These are phyloP conservation scores for Exophiala phaeomuriformis DNA, from an alignment of 2,329 filamentous ascomycete species.

Conservation along the genomic window DNA sequence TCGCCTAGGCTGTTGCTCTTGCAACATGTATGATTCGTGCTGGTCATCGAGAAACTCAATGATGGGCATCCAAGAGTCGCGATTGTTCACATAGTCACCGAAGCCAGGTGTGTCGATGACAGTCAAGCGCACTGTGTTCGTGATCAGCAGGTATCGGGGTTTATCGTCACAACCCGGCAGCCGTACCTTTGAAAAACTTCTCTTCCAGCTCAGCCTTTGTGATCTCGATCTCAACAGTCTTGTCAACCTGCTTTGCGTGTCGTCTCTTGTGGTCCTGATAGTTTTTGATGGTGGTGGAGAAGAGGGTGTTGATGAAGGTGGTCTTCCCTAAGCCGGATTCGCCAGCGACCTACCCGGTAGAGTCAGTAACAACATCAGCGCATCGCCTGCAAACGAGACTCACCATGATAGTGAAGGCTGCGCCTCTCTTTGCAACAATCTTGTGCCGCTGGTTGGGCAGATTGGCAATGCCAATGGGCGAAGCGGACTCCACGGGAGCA, in stretches of 20 bases:
- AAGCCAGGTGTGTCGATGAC: conserved; percentile 99
- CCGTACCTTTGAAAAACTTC: conserved; percentile 99
- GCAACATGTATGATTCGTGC: conserved; percentile 99
- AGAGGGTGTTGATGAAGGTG: conserved; percentile 99
- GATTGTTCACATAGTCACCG: conserved; percentile 99
- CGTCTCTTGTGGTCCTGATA: conserved; percentile 99
- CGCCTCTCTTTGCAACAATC: conserved; percentile 76
- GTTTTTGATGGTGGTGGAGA: conserved; percentile 99
- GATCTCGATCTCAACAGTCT: conserved; percentile 99
- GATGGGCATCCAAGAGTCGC: conserved; percentile 99
- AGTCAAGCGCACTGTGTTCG: conserved; percentile 73
- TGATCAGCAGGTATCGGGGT: not conserved
- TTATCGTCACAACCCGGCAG: not conserved
- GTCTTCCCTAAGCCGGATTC: conserved; percentile 98
- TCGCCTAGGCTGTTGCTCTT: conserved; percentile 97
- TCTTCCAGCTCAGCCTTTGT: conserved; percentile 99
- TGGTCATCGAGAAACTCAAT: conserved; percentile 99
- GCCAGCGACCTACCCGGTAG: conserved; percentile 70
- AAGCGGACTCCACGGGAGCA: conserved; percentile 49
- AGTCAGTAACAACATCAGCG: conserved; percentile 7
- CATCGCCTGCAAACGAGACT: conserved; percentile 26
- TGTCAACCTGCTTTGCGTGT: conserved; percentile 98
- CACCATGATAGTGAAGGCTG: conserved; percentile 99
- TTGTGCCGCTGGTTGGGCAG: conserved; percentile 66
- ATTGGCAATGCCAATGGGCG: conserved; percentile 68